These are phyloP conservation scores for Kewa caespitosa DNA, from an alignment of 179 eudicot species.

Conservation along the genomic window DNA sequence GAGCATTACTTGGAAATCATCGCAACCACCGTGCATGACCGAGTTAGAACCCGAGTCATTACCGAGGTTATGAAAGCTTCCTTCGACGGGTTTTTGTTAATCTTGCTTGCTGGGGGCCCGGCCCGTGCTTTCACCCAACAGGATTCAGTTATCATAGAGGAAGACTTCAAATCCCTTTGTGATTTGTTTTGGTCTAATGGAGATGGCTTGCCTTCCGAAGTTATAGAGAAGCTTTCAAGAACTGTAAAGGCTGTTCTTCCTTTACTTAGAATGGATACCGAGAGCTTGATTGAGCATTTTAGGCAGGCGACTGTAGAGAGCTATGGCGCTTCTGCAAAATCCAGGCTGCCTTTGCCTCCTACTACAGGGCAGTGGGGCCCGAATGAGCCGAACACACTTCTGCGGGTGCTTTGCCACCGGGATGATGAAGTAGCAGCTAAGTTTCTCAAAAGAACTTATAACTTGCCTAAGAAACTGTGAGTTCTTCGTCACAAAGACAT, in stretches of 20 bases:
- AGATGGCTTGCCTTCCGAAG: constrained; percentile 79
- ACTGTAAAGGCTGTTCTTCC: constrained; percentile 53
- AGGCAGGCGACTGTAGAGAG: constrained; percentile 27
- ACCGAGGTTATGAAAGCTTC: constrained; percentile 87
- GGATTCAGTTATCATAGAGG: constrained; percentile 56
- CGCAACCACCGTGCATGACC: constrained; percentile 71
- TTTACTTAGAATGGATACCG: constrained; percentile 49
- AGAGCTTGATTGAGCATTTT: constrained; percentile 61
- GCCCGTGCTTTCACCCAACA: constrained; percentile 58
- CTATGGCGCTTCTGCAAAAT: constrained; percentile 50
- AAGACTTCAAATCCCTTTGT: constrained; percentile 65
- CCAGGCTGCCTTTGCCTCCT: constrained; percentile 74
- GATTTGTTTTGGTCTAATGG: constrained; percentile 91
- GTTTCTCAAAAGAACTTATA: constrained; percentile 73
- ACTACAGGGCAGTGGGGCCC: constrained; percentile 78
- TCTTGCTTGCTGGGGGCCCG: constrained; percentile 93
- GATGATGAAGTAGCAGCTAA: constrained; percentile 74
- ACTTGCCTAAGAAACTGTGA: constrained; percentile 67
- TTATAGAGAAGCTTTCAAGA: constrained; percentile 54
- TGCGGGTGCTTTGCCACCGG: constrained; percentile 75
- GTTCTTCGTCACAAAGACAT: constrained; percentile 5
- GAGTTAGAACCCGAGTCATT: constrained; percentile 74
- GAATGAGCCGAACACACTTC: constrained; percentile 69
- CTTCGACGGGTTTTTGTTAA: constrained; percentile 77
- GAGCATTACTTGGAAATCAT: constrained; percentile 62